Conservation (phyloP, 2,329 filamentous ascomycete genomes). For the Colletotrichum sp. region DNA sequence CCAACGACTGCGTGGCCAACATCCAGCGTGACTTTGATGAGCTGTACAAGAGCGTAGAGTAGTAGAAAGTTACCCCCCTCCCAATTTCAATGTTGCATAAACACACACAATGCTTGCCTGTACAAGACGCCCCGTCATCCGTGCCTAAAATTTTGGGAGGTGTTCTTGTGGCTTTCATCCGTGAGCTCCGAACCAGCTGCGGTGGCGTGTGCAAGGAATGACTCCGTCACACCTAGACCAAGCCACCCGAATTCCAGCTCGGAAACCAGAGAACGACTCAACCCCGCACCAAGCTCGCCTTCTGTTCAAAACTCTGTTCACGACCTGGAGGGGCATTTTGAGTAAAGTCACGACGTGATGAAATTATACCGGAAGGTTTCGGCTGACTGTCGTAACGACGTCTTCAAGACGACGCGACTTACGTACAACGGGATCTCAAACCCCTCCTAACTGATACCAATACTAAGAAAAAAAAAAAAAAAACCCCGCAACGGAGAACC, state of each 20-base stretch:
- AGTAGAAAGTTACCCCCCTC: conserved; percentile 7
- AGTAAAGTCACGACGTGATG: neutral
- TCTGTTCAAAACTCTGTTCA: neutral
- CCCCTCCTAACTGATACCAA: neutral
- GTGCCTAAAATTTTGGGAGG: neutral
- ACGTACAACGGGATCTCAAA: neutral
- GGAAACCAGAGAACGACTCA: neutral
- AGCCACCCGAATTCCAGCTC: neutral
- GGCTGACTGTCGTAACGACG: neutral
- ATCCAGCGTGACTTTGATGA: conserved; percentile 57
- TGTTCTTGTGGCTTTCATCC: conserved; percentile 13
- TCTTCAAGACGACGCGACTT: neutral
- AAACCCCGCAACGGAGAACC: neutral
- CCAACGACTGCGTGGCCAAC: conserved; percentile 64
- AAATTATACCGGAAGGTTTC: conserved; percentile 12
- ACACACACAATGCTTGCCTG: neutral
- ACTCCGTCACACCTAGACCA: neutral
- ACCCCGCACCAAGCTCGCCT: neutral
- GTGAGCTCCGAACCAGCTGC: conserved; percentile 1
- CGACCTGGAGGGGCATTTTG: neutral
- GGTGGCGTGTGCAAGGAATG: neutral
- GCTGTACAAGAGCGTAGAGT: conserved; percentile 40
- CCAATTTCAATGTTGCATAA: neutral
- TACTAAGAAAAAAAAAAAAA: neutral
- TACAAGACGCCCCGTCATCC: neutral